A percentile compares a stretch with the other conserved stretches of the same genome.
These are phyloP conservation scores for Glarea lozoyensis DNA, from an alignment of 495 filamentous ascomycete species.

Conservation along the genomic window DNA sequence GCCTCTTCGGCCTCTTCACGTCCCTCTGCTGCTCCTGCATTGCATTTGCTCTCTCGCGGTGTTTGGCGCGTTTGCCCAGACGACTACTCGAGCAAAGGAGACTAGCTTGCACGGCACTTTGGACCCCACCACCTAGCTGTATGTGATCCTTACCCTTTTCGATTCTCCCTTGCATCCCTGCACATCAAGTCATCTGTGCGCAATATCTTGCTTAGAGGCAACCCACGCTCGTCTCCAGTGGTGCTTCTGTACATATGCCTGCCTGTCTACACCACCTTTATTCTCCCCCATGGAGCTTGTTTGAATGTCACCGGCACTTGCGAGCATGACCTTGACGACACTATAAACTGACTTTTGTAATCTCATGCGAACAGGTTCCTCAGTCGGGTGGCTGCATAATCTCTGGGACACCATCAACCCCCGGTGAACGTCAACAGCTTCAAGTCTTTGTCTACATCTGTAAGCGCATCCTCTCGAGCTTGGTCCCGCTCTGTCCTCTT, in stretches of 20 bases:
- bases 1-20: background rate
- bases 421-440: constrained; percentile 16
- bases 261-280: constrained; percentile 2
- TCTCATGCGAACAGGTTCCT: constrained; percentile 19
- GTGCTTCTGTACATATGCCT: constrained; percentile 9
- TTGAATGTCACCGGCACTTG: constrained; percentile 17
- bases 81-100: too few species aligned
- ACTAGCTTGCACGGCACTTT: too few species aligned
- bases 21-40: constrained; percentile 3
- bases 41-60: too few species aligned
- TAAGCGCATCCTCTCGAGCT: constrained; percentile 6
- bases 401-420: constrained; percentile 15
- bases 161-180: constrained; percentile 18
- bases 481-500: too few species aligned
- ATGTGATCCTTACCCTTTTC: constrained; percentile 11
- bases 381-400: constrained; percentile 20
- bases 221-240: constrained; percentile 5
- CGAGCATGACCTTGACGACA: constrained; percentile 15
- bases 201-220: constrained; percentile 1
- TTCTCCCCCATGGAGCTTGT: constrained; percentile 2
- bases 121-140: constrained; percentile 8
- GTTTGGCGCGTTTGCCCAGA: background rate
- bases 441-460: constrained; percentile 18
- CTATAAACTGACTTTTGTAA: constrained; percentile 12
- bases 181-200: constrained; percentile 10